A percentile compares a stretch with the other conserved stretches of the same genome.
Conservation (phyloP, 2,329 filamentous ascomycete genomes). For the Calonectria hongkongensis region DNA sequence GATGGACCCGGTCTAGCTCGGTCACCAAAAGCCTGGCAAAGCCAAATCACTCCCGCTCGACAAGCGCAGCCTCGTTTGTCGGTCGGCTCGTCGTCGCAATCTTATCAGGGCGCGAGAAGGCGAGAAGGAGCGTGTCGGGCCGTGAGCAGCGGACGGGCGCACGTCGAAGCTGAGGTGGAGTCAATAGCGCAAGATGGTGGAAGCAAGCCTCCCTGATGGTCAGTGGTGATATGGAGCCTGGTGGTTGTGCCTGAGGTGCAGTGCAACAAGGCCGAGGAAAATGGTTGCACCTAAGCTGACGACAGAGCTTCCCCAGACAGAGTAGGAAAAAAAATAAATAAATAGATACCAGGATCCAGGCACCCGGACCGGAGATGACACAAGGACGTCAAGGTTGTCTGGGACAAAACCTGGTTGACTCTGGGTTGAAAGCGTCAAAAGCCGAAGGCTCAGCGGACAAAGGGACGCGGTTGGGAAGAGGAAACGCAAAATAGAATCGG, state of each 20-base stretch:
- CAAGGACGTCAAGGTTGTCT: slow-evolving; percentile 1
- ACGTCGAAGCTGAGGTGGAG: background rate
- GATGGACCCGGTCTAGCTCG: slow-evolving; percentile 42
- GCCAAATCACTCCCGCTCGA: slow-evolving; percentile 47
- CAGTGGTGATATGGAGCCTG: slow-evolving; percentile 4
- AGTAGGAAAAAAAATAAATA: slow-evolving; percentile 6
- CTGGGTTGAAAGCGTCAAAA: slow-evolving; percentile 11
- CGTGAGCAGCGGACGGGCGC: slow-evolving; percentile 5
- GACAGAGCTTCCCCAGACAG: slow-evolving; percentile 13
- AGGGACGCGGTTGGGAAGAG: slow-evolving; percentile 6
- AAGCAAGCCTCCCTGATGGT: slow-evolving; percentile 10
- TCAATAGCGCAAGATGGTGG: slow-evolving; percentile 23
- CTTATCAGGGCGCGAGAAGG: slow-evolving; percentile 27
- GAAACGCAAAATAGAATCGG: slow-evolving; percentile 17
- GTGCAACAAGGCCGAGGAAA: slow-evolving; percentile 12
- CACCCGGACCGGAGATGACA: slow-evolving; percentile 16
- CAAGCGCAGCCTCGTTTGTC: slow-evolving; percentile 39
- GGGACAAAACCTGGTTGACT: background rate
- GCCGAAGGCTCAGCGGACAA: slow-evolving; percentile 16
- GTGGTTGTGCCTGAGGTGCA: slow-evolving; percentile 18
- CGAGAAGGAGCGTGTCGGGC: background rate
- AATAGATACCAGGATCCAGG: slow-evolving; percentile 14
- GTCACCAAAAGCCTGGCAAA: slow-evolving; percentile 46
- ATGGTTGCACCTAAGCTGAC: slow-evolving; percentile 13
- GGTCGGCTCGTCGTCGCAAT: slow-evolving; percentile 37